Conservation (phyloP, 306 rosid species). For the Cyclanthera cordifolia region DNA sequence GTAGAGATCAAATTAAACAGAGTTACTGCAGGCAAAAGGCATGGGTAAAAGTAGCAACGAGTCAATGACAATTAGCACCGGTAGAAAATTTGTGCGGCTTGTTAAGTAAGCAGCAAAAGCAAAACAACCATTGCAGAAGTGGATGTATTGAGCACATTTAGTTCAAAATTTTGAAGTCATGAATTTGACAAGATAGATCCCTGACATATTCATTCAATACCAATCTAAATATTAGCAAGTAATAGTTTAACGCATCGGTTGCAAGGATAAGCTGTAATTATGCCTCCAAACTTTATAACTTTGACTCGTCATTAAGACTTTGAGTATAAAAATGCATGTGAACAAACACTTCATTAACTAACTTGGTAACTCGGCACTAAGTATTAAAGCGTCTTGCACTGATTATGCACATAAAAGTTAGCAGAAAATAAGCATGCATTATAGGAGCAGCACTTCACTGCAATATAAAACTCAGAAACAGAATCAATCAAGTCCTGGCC, state of each 20-base stretch:
- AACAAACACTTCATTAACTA: background rate
- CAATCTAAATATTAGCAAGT: background rate
- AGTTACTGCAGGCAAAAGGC: background rate
- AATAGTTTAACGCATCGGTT: background rate
- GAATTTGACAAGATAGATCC: background rate
- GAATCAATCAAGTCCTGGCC: background rate
- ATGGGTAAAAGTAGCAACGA: background rate
- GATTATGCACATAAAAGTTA: background rate
- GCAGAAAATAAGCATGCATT: background rate
- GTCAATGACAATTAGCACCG: background rate
- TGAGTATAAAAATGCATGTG: background rate
- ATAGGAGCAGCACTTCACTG: background rate
- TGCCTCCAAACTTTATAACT: background rate
- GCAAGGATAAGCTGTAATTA: background rate
- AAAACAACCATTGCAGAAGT: background rate
- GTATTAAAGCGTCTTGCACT: background rate
- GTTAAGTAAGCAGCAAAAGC: background rate
- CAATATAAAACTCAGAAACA: background rate
- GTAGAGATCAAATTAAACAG: background rate
- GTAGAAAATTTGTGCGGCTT: background rate
- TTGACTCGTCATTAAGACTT: background rate
- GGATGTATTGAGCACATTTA: background rate
- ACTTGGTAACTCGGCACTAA: slow-evolving; percentile 1
- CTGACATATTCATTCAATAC: background rate
- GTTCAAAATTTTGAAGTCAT: background rate